Evolutionary conservation across 257 asterid species (phyloP).

Genomic region (Penstemon newberryi): DNA sequence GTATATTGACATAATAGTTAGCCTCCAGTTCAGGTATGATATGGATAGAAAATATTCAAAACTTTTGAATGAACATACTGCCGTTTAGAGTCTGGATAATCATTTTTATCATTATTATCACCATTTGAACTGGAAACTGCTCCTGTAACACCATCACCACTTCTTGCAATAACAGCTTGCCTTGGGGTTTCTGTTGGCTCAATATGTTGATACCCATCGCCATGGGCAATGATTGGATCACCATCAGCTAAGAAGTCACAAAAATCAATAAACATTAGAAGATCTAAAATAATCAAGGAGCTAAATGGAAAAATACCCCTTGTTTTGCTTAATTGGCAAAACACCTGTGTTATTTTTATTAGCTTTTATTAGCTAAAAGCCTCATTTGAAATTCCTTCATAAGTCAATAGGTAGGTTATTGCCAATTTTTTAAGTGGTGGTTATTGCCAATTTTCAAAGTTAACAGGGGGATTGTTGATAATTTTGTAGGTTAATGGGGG

Average conservation of each 20-base stretch:
- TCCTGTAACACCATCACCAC: constrained; percentile 36
- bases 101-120: constrained; percentile 43
- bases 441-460: no score
- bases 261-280: constrained; percentile 23
- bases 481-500: no score
- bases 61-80: constrained; percentile 53
- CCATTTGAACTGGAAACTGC: constrained; percentile 36
- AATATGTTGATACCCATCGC: constrained; percentile 36
- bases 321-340: no score
- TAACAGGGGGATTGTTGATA: no score
- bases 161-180: constrained; percentile 36
- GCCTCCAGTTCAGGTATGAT: constrained; percentile 14
- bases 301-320: no score
- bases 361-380: no score
- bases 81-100: constrained; percentile 52
- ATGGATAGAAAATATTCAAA: constrained; percentile 17
- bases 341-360: no score
- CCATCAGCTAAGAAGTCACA: constrained; percentile 43
- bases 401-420: no score
- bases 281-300: not conserved
- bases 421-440: no score
- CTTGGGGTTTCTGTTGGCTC: constrained; percentile 34
- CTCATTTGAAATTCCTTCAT: no score
- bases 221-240: constrained; percentile 35
- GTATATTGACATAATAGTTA: constrained; percentile 18